Base-by-base conservation (phyloP, 139 green algal species). In the Chloropicon primus region DNA sequence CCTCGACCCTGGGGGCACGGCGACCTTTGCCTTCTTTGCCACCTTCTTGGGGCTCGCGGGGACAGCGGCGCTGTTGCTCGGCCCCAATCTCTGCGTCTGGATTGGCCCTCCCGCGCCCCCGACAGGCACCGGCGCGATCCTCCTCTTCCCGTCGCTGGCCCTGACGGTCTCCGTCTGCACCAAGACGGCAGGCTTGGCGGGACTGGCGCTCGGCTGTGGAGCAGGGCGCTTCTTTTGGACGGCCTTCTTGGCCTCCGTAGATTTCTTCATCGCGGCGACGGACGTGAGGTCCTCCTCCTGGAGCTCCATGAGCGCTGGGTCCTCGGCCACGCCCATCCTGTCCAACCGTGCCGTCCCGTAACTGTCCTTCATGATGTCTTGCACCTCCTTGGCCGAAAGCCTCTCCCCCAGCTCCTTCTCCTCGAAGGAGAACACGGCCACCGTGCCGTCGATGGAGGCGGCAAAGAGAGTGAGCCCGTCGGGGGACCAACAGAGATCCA, bases 401-500 rank as follows among this genome's bases (percentile, higher is more conserved):
- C 73, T 26, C 3, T 29, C 27, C 53, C 91, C 91, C 25, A 94
- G 84, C 72, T 94, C 90, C 0, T 27, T 27, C 24, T 75, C 22
- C 0, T 83, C 74, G 71, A 93, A 93, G 72, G 84, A 83, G 74
- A 92, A 79, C 24, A 24, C 25, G 0, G 83, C 84, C 2, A 96
- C 72, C 3, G 77, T 92, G 79, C 92, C 92, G 62, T 97, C 92
- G 2, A 80, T 82, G 2, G 90, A 94, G 76, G 62, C 79, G 0
- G 84, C 85, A 24, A 96, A 81, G n/a, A 97, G 79, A 0, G 84
- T 84, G 71, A 88, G 84, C 21, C 93, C 93, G 62, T 96, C 90
- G 10, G 92, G 87, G 10, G 81, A 88, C 94, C 94, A 98, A 21
- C 87, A 88, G 25, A 93, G n/a, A 81, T 98, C 94, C 22, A 89